These are phyloP conservation scores for Cytidiella melzeri DNA, from an alignment of 768 basidiomycete species.

Conservation along the genomic window DNA sequence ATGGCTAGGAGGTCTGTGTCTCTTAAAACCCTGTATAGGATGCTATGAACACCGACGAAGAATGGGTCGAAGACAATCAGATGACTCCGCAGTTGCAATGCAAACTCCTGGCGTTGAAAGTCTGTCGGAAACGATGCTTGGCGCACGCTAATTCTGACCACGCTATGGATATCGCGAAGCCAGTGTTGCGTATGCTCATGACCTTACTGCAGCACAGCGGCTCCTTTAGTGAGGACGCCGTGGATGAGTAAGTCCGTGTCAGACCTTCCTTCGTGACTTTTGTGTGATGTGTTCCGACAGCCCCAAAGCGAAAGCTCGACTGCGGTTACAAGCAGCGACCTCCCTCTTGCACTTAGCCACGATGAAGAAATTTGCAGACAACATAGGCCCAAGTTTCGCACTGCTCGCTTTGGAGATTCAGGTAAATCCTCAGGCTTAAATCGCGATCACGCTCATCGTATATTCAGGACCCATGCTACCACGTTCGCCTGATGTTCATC, in stretches of 20 bases:
- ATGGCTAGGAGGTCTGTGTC: not conserved
- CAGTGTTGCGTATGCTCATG: conserved; percentile 71
- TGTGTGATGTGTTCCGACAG: conserved; percentile 24
- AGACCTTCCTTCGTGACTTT: not conserved
- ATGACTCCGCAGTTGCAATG: conserved; percentile 55
- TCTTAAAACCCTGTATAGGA: conserved; percentile 32
- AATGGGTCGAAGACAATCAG: conserved; percentile 73
- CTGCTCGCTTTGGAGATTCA: conserved; percentile 70
- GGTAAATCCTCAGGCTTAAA: conserved; percentile 35
- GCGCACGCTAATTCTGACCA: conserved; percentile 53
- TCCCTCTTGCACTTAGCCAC: conserved; percentile 75
- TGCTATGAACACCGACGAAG: conserved; percentile 52
- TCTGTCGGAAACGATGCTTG: conserved; percentile 75
- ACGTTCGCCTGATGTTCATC: conserved; percentile 76
- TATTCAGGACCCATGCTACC: conserved; percentile 76
- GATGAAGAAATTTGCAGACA: conserved; percentile 48
- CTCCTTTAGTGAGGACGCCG: conserved; percentile 47
- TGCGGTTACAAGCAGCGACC: conserved; percentile 78
- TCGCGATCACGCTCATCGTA: conserved; percentile 23
- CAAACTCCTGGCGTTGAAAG: conserved; percentile 72
- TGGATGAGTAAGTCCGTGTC: conserved; percentile 40
- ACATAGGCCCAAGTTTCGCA: conserved; percentile 57
- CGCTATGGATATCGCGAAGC: conserved; percentile 62
- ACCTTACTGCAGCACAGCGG: conserved; percentile 68
- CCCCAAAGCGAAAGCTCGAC: conserved; percentile 59